Base-by-base conservation (phyloP, 2,329 filamentous ascomycete genomes). In the Calonectria ilicicola region DNA sequence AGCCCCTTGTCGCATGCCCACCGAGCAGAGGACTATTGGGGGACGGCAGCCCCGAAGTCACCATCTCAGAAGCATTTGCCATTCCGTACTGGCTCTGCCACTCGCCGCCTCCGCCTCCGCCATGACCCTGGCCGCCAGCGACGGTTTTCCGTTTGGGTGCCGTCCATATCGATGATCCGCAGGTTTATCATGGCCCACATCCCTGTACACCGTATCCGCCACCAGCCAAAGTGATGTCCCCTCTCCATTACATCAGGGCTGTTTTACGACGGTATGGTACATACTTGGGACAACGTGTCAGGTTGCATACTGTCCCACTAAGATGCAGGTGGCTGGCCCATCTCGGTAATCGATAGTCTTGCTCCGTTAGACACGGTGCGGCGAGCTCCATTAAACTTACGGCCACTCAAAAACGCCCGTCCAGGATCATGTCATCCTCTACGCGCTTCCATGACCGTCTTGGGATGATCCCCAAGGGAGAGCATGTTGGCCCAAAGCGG, bases 1-100 rank as follows among this genome's bases (percentile, higher is more conserved):
- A 42, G 49, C 72, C 73, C 72, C 70, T 76, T 77, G 76, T 73
- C 38, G 62, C 63, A 63, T 67, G 49, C 51, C 44, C 68, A 56
- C 65, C 66, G 62, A 49, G 63, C 66, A 62, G 29, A 63, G 64
- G 66, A 35, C 60, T 51, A 32, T 67, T 69, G 53, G 51, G 51
- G 69, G 65, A 29, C 38, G 35, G 17, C 69, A 67, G 47, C 56
- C 49, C 21, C 66, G 62, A 56, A 63, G 66, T 75, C 23, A 49
- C 38, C 65, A 62, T 62, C 67, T 38, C 44, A 65, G 56, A 67
- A 38, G 44, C 53, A 66, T 46, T 53, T 56, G 65, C 38, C 46
- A 38, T 63, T 51, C 62, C 15, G 44, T 53, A 35, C 32, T 47
- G 14, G 60, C 29, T 64, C 49, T 63, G 56, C 56, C 67, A 21